These are phyloP conservation scores for Pachysandra terminalis DNA, from an alignment of 164 flowering plant genomes.

Conservation along the genomic window DNA sequence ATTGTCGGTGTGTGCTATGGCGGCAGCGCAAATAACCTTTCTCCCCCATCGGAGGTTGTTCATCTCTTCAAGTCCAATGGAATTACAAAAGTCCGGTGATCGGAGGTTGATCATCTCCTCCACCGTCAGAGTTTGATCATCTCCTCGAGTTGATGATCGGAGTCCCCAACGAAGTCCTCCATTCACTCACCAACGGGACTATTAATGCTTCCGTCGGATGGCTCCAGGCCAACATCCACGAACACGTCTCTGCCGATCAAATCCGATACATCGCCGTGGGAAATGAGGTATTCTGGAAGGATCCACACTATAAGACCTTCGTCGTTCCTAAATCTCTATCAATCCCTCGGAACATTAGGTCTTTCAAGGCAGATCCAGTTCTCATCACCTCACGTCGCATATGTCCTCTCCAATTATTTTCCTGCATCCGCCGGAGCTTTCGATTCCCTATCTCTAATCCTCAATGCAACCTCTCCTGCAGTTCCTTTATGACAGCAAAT, in stretches of 20 bases:
- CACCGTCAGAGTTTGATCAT: conserved; percentile 28
- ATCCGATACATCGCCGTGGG: too few species aligned
- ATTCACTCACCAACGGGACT: conserved; percentile 18
- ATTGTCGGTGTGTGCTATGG: conserved; percentile 48
- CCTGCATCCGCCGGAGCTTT: conserved; percentile 46
- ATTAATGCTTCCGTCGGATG: conserved; percentile 20
- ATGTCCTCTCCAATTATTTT: conserved; percentile 27
- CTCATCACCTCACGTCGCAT: conserved; percentile 41
- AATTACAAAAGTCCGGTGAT: conserved; percentile 34
- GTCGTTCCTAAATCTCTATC: conserved; percentile 36
- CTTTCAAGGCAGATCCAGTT: conserved; percentile 28
- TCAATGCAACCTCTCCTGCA: too few species aligned
- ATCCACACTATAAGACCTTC: conserved; percentile 28
- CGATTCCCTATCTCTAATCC: conserved; percentile 18
- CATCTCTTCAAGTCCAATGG: too few species aligned
- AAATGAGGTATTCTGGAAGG: conserved; percentile 39
- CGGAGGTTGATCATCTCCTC: conserved; percentile 35
- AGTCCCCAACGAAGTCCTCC: conserved; percentile 54
- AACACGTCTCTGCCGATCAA: conserved; percentile 19
- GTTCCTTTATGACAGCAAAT: conserved; percentile 23
- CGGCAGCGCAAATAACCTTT: conserved; percentile 41
- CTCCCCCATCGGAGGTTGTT: conserved; percentile 26
- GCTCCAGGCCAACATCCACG: conserved; percentile 36
- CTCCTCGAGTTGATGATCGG: conserved; percentile 37
- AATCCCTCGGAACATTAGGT: conserved; percentile 30